phyloP scores from a whole-genome alignment of 2,329 filamentous ascomycete genomes.

The Neofusicoccum parvum region DNA sequence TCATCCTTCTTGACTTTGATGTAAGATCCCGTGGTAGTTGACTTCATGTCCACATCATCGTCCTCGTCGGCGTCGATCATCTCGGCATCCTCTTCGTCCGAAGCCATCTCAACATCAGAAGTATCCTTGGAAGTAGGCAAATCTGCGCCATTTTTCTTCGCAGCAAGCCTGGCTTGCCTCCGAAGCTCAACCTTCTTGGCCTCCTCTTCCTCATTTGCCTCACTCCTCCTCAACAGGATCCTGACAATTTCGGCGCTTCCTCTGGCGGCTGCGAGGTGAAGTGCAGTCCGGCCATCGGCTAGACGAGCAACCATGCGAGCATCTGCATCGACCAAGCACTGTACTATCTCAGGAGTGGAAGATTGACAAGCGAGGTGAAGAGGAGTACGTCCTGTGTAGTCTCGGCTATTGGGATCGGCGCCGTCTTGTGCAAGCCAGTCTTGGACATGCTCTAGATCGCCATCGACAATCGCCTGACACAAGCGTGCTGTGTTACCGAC shows the following conservation, averaged over 20 bases:
- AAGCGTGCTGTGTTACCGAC: conserved; percentile 75
- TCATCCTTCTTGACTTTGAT: conserved; percentile 63
- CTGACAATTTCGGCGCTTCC: conserved; percentile 71
- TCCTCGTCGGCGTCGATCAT: conserved; percentile 55
- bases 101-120: not conserved
- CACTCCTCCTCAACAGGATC: conserved; percentile 72
- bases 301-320: conserved; percentile 73
- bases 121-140: not conserved
- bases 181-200: conserved; percentile 58
- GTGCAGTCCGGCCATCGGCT: conserved; percentile 76
- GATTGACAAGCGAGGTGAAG: conserved; percentile 73
- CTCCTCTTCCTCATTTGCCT: conserved; percentile 70
- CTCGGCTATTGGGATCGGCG: conserved; percentile 71
- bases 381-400: conserved; percentile 77
- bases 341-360: conserved; percentile 70
- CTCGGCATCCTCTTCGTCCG: conserved; percentile 47
- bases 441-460: conserved; percentile 68
- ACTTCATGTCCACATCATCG: conserved; percentile 35
- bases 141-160: conserved; percentile 14
- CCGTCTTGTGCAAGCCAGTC: conserved; percentile 70
- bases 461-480: conserved; percentile 79
- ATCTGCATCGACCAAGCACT: conserved; percentile 69
- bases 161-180: conserved; percentile 40
- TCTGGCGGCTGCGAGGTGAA: conserved; percentile 77
- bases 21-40: conserved; percentile 67